These are phyloP conservation scores for Postia placenta DNA, from an alignment of 768 basidiomycete genomes.

Conservation along the genomic window DNA sequence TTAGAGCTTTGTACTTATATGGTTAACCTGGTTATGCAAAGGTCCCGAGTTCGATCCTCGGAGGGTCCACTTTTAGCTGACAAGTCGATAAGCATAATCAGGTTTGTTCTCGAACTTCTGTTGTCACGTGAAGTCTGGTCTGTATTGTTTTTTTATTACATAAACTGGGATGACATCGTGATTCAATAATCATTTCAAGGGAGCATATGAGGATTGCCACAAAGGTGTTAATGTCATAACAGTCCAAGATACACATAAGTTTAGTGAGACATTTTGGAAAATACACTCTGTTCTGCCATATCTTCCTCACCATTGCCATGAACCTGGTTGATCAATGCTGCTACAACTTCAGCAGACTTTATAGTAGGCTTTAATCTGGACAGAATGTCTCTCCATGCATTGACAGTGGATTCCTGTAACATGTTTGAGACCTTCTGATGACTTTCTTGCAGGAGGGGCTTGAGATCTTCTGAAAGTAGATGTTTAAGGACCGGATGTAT, in stretches of 20 bases:
- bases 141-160: too few species aligned
- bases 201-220: background rate
- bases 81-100: too few species aligned
- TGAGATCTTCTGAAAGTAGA: constrained; percentile 14
- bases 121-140: too few species aligned
- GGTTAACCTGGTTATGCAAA: constrained; percentile 47
- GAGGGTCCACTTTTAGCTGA: constrained; percentile 53
- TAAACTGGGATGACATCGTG: background rate
- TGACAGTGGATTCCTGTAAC: constrained; percentile 12
- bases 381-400: constrained; percentile 13
- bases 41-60: constrained; percentile 61
- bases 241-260: too few species aligned
- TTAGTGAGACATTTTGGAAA: too few species aligned
- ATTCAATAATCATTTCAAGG: background rate
- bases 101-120: too few species aligned
- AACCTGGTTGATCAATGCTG: constrained; percentile 13
- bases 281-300: too few species aligned
- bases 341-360: constrained; percentile 14
- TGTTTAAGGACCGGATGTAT: constrained; percentile 12
- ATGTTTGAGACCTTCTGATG: constrained; percentile 12
- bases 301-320: too few species aligned
- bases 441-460: constrained; percentile 12
- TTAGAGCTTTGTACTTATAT: constrained; percentile 61
- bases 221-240: background rate
- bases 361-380: constrained; percentile 12